phyloP scores from a whole-genome alignment of 768 basidiomycete species.

The Strobilomyces dryophilus region DNA sequence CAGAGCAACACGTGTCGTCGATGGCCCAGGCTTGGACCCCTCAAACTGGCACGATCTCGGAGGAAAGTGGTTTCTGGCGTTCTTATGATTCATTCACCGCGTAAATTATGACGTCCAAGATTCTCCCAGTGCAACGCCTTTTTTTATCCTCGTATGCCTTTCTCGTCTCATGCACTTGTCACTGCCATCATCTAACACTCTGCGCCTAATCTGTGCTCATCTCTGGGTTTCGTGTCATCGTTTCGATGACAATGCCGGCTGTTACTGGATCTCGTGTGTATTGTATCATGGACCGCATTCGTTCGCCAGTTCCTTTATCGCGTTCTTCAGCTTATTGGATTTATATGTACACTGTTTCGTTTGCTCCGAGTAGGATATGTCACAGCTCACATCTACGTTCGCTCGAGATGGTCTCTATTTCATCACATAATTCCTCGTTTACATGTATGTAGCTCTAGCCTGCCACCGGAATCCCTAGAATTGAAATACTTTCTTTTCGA shows the following conservation, averaged over 20 bases:
- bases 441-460: neutral
- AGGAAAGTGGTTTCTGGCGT: constrained; percentile 23
- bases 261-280: constrained; percentile 10
- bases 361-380: constrained; percentile 5
- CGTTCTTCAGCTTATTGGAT: neutral
- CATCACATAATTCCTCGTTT: neutral
- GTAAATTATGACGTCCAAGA: constrained; percentile 8
- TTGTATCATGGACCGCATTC: constrained; percentile 6
- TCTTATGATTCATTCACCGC: constrained; percentile 23
- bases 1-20: constrained; percentile 12
- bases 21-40: constrained; percentile 18
- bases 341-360: neutral
- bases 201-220: constrained; percentile 1
- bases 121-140: neutral
- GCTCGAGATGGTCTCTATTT: neutral
- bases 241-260: neutral
- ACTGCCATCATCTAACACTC: neutral
- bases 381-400: neutral
- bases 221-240: neutral
- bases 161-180: neutral
- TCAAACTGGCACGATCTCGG: constrained; percentile 11
- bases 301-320: neutral
- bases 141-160: neutral
- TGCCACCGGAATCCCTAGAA: neutral
- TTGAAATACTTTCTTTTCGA: neutral